Base-by-base conservation (phyloP, 495 filamentous ascomycete species). In the Aspergillus hancockii region DNA sequence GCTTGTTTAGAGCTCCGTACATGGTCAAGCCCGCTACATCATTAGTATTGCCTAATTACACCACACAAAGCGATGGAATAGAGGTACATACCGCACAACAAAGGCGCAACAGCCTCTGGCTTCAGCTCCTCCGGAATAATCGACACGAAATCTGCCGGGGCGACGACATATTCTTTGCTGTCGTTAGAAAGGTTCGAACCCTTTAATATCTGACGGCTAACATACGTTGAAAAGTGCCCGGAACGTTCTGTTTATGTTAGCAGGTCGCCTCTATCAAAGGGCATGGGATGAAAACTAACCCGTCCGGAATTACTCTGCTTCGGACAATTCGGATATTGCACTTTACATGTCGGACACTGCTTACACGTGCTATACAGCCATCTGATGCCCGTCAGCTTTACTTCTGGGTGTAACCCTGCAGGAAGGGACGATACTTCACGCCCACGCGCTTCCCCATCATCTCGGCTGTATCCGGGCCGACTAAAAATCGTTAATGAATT, bases 331-430 rank as follows among this genome's bases (percentile, higher is more conserved):
- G 72, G 59, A 28, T 65, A 65, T 4, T 65, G 65, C 0, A 61
- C 49, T 19, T 61, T 58, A 45, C 71, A 74, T 22, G 70, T 70
- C 3, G 77, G 79, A 53, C 72, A 75, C 49, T 65, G 22, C 19
- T 50, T 60, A 43, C 72, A 75, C 21, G 68, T 66, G n/a, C 63
- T 71, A 41, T 68, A 69, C 6, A 75, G 56, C 72, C 72, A 75
- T 62, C 72, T 75, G 34, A 2, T 45, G 9, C 18, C 7, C 7
- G 4, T 45, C 19, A 19, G 41, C 9, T 45, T 2, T 8, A 18
- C 14, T 3, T 2, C n/a, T 45, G 4, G 41, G 16, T 45, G 16
- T 7, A 45, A 8, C 18, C 9, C 7, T 36, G 70, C 49, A 10
- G 66, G 66, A 7, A 41, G 31, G 16, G 14, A 12, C 7, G 6